Base-by-base conservation (phyloP, 768 basidiomycete species). In the Cystobasidium tubakii region DNA sequence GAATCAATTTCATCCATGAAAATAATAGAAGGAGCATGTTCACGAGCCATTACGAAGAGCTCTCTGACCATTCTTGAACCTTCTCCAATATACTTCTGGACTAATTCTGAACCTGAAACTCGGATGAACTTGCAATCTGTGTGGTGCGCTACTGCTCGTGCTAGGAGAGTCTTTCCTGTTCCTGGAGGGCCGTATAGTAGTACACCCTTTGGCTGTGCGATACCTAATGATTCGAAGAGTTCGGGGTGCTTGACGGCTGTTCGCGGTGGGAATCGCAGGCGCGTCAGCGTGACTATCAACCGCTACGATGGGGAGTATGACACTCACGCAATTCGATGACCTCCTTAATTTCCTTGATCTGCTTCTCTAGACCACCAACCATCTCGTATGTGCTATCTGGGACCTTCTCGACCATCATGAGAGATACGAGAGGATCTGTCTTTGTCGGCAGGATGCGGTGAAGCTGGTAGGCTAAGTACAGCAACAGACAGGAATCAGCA, bases 391-490 rank as follows among this genome's bases (percentile, higher is more conserved):
- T 98, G 82, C 90, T 92, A 82, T 98, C 95, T 0, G 95, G 95
- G 0, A 98, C 95, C 82, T 99, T 99, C 83, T 99, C 95, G 13
- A 98, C 95, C 94, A 98, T 97, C 96, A 98, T 98, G 76, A 98
- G 87, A 23, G 93, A 96, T 34, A 98, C 94, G 46, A 98, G 88
- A 2, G 96, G 95, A 82, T 97, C 96, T 78, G 97, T 90, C 83
- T 99, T 97, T 84, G 93, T 96, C 0, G 93, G 93, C 0, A 98
- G 84, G 78, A 98, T 90, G 82, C 91, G 92, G 86, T 98, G 95
- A 75, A 98, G 89, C 57, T 91, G 91, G 82, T 98, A 97, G 1
- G 76, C 72, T 73, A 17, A 29, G 54, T 39, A 54, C 12, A 50
- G 46, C 31, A n/a, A 42, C 36, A 63, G 27, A 44, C n/a, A n/a